Percentiles rank a stretch among this genome's conserved stretches.
Evolutionary conservation across 345 rosid species (phyloP).

Genomic region (Boechera divaricarpa): DNA sequence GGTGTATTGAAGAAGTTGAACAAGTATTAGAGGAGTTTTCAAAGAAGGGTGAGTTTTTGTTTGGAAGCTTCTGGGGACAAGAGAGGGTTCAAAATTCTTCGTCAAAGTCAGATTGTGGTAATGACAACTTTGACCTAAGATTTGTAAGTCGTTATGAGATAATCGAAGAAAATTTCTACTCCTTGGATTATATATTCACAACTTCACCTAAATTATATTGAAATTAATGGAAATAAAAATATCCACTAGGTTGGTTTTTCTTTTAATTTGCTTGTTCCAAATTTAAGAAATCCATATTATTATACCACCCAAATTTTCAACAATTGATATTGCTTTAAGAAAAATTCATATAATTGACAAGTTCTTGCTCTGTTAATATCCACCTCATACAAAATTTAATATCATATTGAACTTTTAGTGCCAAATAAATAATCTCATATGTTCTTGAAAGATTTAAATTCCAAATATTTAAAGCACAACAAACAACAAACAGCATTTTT

Average conservation of each 20-base stretch:
- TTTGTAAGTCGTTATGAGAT: constrained; percentile 51
- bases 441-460: background rate
- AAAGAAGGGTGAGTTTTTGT: constrained; percentile 72
- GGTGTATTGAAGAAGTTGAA: constrained; percentile 67
- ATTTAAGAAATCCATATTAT: background rate
- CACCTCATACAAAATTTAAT: background rate
- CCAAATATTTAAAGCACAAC: background rate
- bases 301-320: background rate
- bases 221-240: background rate
- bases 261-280: background rate
- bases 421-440: background rate
- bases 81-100: constrained; percentile 40
- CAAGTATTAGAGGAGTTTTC: constrained; percentile 57
- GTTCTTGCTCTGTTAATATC: background rate
- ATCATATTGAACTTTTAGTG: background rate
- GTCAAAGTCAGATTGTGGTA: constrained; percentile 37
- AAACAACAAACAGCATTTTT: background rate
- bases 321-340: constrained; percentile 8
- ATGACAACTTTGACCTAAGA: constrained; percentile 44
- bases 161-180: constrained; percentile 48
- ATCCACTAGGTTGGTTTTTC: background rate
- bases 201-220: constrained; percentile 18
- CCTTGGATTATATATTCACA: constrained; percentile 35
- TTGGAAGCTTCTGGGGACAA: constrained; percentile 92
- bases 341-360: constrained; percentile 14